Base-by-base conservation (phyloP, 768 basidiomycete species). In the Pulveroboletus sp. region DNA sequence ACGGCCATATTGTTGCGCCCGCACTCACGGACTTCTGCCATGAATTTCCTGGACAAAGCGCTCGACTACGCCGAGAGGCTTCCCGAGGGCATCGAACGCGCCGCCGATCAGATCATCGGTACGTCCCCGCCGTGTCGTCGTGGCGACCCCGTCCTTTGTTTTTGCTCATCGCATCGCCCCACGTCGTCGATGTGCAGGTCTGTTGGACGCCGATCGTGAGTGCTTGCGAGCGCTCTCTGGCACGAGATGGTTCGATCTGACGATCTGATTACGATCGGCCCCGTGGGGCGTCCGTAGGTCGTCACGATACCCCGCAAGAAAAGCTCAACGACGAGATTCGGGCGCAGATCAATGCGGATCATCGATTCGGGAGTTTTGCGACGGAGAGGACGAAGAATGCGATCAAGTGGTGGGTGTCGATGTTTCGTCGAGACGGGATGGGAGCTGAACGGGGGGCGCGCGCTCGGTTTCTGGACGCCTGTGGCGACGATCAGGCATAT, bases 351-450 rank as follows among this genome's bases (percentile, higher is more conserved):
- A 82, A 83, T 47, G 77, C 78, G 0, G 68, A 74, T 12, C 96
- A 99, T 71, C 81, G 94, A 24, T 98, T 91, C 68, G 62, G 79
- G 20, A 89, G 86, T 55, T 99, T 98, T 67, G 93, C 94, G 0
- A 72, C 68, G 7, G 75, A 88, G 65, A 73, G 93, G 30, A 59
- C 72, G 4, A 74, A 79, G 11, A 93, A 93, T 63, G 71, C 75
- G 29, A 84, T 88, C 37, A 97, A 96, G 71, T 97, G 90, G 89
- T 86, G 49, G 22, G 72, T 68, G 30, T 5, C 38, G 35, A 20
- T 2, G 39, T 27, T 27, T 2, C n/a, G n/a, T n/a, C n/a, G n/a
- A n/a, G n/a, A n/a, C n/a, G n/a, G n/a, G n/a, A n/a, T n/a, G n/a
- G n/a, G n/a, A n/a, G n/a, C n/a, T n/a, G n/a, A n/a, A n/a, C n/a